Percentiles rank a stretch among this genome's conserved stretches.
Evolutionary conservation across 768 basidiomycete species (phyloP).

Genomic region (Boletus bicolor): DNA sequence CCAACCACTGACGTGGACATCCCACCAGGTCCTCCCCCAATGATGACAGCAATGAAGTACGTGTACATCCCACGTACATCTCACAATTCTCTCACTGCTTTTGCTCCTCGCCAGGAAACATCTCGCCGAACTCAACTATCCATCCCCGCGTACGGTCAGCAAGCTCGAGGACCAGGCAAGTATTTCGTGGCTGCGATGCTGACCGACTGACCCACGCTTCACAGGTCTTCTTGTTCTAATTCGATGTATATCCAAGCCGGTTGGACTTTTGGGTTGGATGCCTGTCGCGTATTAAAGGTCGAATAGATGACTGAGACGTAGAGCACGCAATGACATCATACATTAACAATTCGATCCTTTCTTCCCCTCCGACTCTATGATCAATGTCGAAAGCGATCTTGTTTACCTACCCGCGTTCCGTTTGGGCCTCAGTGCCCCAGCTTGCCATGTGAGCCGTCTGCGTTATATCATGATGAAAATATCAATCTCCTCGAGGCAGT

Average conservation of each 20-base stretch:
- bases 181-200: background rate
- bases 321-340: slow-evolving; percentile 1
- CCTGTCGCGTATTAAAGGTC: background rate
- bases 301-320: slow-evolving; percentile 5
- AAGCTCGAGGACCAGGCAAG: slow-evolving; percentile 86
- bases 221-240: slow-evolving; percentile 43
- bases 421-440: slow-evolving; percentile 41
- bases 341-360: background rate
- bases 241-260: background rate
- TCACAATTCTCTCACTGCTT: background rate
- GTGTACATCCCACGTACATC: slow-evolving; percentile 20
- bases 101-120: slow-evolving; percentile 59
- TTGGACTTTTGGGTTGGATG: background rate
- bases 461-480: too few relatives aligned
- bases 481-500: slow-evolving; percentile 21
- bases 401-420: slow-evolving; percentile 36
- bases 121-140: slow-evolving; percentile 83
- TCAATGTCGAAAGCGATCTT: slow-evolving; percentile 26
- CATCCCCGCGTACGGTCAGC: slow-evolving; percentile 84
- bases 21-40: slow-evolving; percentile 61
- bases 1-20: background rate
- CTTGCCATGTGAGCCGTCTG: slow-evolving; percentile 38
- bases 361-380: background rate
- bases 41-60: slow-evolving; percentile 78
- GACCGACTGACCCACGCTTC: slow-evolving; percentile 12